phyloP scores from a whole-genome alignment of 345 rosid species.

The Lumnitzera littorea region DNA sequence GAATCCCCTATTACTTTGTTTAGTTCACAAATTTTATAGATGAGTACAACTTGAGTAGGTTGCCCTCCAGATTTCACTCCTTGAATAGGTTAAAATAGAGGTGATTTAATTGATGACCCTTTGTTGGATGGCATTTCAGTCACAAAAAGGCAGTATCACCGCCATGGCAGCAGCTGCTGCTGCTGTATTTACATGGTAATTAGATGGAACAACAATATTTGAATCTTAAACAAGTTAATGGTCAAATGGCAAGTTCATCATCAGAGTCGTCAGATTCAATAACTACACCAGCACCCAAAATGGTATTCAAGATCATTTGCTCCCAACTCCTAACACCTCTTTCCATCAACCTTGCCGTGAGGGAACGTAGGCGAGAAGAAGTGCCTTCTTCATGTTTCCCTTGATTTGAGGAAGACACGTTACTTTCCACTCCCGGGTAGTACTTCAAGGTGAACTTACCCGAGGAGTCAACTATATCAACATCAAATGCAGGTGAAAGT shows the following conservation, averaged over 20 bases:
- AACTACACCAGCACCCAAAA: constrained; percentile 7
- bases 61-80: too few relatives aligned
- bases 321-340: constrained; percentile 32
- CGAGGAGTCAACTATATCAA: constrained; percentile 6
- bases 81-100: too few relatives aligned
- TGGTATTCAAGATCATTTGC: constrained; percentile 15
- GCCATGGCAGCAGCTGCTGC: not conserved
- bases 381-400: not conserved
- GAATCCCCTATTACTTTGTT: too few relatives aligned
- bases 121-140: too few relatives aligned
- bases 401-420: not conserved
- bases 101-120: too few relatives aligned
- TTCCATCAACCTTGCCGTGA: constrained; percentile 17
- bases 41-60: too few relatives aligned
- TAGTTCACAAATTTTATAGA: too few relatives aligned
- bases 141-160: not conserved
- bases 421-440: constrained; percentile 9
- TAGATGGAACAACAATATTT: not conserved
- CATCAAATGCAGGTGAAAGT: constrained; percentile 15
- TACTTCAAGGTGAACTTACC: constrained; percentile 23
- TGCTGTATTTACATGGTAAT: not conserved
- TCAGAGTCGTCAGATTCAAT: constrained; percentile 14
- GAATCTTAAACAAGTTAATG: not conserved
- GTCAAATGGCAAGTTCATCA: constrained; percentile 9
- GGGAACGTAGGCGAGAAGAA: constrained; percentile 9